Evolutionary conservation across 305 asterid genomes (phyloP), one percentile per base, ranked within the genome.

Genomic region (Fraxinus latifolia): DNA sequence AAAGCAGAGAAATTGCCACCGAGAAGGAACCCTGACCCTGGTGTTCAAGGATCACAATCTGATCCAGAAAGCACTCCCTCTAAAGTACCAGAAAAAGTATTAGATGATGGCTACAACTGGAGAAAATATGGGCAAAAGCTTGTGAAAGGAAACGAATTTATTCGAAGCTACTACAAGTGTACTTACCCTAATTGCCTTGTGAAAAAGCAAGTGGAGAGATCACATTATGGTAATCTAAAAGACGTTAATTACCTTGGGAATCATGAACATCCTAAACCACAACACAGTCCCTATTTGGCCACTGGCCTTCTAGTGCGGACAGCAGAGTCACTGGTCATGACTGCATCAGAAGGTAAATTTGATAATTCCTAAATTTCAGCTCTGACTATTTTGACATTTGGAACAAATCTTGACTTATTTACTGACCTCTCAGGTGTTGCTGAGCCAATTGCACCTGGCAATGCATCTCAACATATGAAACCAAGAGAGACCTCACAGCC

Each of bases 101-200:
- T 84, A 53, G 92, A 91, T 73, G 97, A 94, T 88, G 99, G 95
- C 21, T 93, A 94, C 86, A 95, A 92, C 89, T 95, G 99, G 99
- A 88, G 99, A 82, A 95, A 95, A 88, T 95, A 95, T 85, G 99
- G 99, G 68, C 99, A 95, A 90, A 95, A 95, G 89, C 83, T 94
- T 76, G 95, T 94, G 60, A 95, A 92, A 92, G 97, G 97, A 85
- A 94, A 94, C 81, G 88, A 87, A 83, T 94, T 88, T 81, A 82
- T 88, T 74, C 96, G 98, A 79, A 93, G 99, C 92, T 95, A 95
- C 86, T 95, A 92, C 89, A 95, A 85, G 80, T 95, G 99, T 76
- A 94, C 98, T 74, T 83, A 82, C 84, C 84, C 86, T 74, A 90
- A 84, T 84, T 95, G 99, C 89, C 87, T 79, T 77, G 93, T 94